These are phyloP conservation scores for Ploettnerulaceae sp. DNA, from an alignment of 2,329 filamentous ascomycete species.

Conservation along the genomic window DNA sequence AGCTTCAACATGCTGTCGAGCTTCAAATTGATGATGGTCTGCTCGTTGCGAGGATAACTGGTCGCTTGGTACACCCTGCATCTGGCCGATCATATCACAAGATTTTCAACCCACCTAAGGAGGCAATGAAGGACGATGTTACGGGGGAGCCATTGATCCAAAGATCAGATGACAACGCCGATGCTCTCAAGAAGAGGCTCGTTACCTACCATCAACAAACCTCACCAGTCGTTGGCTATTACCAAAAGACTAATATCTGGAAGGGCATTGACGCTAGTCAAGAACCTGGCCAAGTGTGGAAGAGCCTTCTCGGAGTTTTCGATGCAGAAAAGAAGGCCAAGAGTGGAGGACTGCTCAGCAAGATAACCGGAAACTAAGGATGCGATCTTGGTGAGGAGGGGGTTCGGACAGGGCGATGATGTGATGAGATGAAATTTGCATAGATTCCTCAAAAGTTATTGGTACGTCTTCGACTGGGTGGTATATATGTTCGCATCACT, in stretches of 20 bases:
- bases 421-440: constrained; percentile 24
- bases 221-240: constrained; percentile 86
- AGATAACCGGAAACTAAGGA: constrained; percentile 32
- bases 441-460: constrained; percentile 30
- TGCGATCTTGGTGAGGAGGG: constrained; percentile 2
- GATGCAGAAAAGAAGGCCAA: constrained; percentile 50
- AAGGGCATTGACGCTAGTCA: constrained; percentile 91
- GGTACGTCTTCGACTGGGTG: constrained; percentile 18
- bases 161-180: constrained; percentile 94
- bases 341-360: constrained; percentile 31
- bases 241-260: constrained; percentile 98
- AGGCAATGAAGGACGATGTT: constrained; percentile 88
- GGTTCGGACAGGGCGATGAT: not conserved
- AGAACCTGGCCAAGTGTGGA: constrained; percentile 94
- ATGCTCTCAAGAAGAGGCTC: constrained; percentile 91
- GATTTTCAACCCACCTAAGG: constrained; percentile 97
- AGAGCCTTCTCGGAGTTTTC: constrained; percentile 82
- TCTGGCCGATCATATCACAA: constrained; percentile 97
- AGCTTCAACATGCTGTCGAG: constrained; percentile 91
- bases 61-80: constrained; percentile 90
- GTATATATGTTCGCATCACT: constrained; percentile 22
- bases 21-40: constrained; percentile 94
- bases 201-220: constrained; percentile 94
- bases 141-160: constrained; percentile 96
- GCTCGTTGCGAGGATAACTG: constrained; percentile 92